Percentiles rank a stretch among this genome's conserved stretches.
phyloP scores from a whole-genome alignment of 2,329 filamentous ascomycete species.

The Pleomassaria siparia region DNA sequence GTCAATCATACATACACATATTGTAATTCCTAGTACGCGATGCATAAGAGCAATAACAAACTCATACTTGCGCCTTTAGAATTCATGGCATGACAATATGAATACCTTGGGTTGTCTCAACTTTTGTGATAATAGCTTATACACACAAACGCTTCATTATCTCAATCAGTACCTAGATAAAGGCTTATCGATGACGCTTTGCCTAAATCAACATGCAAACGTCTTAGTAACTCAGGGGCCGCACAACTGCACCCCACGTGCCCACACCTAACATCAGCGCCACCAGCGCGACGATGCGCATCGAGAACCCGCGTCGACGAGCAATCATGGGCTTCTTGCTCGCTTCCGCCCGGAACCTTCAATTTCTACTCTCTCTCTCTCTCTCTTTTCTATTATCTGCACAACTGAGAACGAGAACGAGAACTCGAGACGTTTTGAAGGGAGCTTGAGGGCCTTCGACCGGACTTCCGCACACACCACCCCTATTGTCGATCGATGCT shows the following conservation, averaged over 20 bases:
- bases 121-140: not conserved
- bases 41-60: too few relatives aligned
- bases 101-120: too few relatives aligned
- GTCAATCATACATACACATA: not conserved
- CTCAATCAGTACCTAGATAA: not conserved
- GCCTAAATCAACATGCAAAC: not conserved
- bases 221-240: constrained; percentile 1
- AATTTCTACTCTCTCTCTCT: constrained; percentile 1
- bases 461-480: not conserved
- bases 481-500: constrained; percentile 6
- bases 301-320: not conserved
- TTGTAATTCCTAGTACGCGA: too few relatives aligned
- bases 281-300: not conserved
- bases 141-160: not conserved
- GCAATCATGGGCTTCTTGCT: not conserved
- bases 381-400: too few relatives aligned
- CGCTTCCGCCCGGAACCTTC: not conserved
- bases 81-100: too few relatives aligned
- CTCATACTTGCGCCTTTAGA: too few relatives aligned
- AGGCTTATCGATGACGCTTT: not conserved
- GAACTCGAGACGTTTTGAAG: not conserved
- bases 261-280: not conserved
- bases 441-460: not conserved
- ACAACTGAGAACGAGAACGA: too few relatives aligned
- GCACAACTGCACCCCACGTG: not conserved